phyloP scores from a whole-genome alignment of 169 alveolate species.

The Eimeria sp. region DNA sequence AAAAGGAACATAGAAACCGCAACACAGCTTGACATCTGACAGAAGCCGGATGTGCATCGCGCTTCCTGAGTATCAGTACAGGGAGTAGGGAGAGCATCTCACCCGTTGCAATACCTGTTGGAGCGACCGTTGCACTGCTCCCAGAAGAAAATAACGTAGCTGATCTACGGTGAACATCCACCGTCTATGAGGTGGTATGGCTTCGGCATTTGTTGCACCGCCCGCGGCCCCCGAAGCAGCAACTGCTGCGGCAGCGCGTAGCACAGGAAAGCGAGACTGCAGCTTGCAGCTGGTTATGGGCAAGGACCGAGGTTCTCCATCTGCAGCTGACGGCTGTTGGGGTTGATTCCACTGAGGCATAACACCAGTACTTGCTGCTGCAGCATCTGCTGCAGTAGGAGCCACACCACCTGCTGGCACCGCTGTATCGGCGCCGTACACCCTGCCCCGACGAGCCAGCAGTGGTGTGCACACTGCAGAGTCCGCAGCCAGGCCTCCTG shows the following conservation, averaged over 20 bases:
- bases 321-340: not conserved
- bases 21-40: not conserved
- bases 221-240: slow-evolving; percentile 1
- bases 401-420: not conserved
- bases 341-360: not conserved
- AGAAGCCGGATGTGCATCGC: not conserved
- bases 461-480: slow-evolving; percentile 50
- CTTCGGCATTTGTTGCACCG: not conserved
- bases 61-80: not conserved
- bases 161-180: slow-evolving; percentile 34
- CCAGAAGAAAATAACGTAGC: slow-evolving; percentile 25
- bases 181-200: slow-evolving; percentile 41
- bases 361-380: slow-evolving; percentile 3
- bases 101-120: slow-evolving; percentile 46
- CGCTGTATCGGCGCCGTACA: not conserved
- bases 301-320: slow-evolving; percentile 12
- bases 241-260: slow-evolving; percentile 38
- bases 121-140: slow-evolving; percentile 63
- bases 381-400: not conserved
- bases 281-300: slow-evolving; percentile 64
- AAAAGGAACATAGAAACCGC: not conserved
- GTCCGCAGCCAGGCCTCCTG: slow-evolving; percentile 41
- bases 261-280: slow-evolving; percentile 42
- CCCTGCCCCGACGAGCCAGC: slow-evolving; percentile 24
- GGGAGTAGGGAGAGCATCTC: not conserved